Base-by-base conservation (phyloP, 352 stramenopile genomes). In the Pythium coloratum region DNA sequence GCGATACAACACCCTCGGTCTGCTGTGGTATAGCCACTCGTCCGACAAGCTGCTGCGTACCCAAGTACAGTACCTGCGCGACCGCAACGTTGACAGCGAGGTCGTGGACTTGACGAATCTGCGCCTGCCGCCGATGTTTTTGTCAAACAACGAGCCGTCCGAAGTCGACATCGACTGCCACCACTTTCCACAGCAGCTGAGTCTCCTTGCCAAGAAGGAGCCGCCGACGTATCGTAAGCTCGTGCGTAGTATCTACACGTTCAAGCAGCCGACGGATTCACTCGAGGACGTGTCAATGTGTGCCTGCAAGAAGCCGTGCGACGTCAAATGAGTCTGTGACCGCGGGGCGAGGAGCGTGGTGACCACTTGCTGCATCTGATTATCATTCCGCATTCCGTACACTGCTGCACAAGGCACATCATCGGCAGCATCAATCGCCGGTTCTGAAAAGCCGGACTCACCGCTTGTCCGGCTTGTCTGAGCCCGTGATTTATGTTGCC, bases 1-100 rank as follows among this genome's bases (percentile, higher is more conserved):
- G 36, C 82, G 86, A 14, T 98, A 98, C 67, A 97, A 98, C 69
- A 94, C 95, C 51, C 67, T 98, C 28, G 95, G 86, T 14, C 64
- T 97, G 8, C 66, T 98, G 0, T 98, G 95, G 66, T 96, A 87
- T 64, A 91, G 94, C 64, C 94, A 98, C 65, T 63, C 79, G 24
- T 60, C 78, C 26, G 85, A 87, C 3, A 77, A 83, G 59, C 82
- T 98, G 49, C 85, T 83, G 4, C 89, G 80, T 47, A 92, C 96
- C 54, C 86, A 85, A 7, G 67, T 75, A 3, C 86, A 85, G 59
- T 94, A 91, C 67, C 72, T 92, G 47, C 75, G 71, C 40, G 80
- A 92, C 57, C 75, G 66, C 26, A 82, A 53, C 16, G 81, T 84
- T 42, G 84, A 94, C 53, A 83, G 77, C 32, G 76, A 95, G 33